Conservation (phyloP, 2,329 filamentous ascomycete genomes). For the Fusarium tuaranense region DNA sequence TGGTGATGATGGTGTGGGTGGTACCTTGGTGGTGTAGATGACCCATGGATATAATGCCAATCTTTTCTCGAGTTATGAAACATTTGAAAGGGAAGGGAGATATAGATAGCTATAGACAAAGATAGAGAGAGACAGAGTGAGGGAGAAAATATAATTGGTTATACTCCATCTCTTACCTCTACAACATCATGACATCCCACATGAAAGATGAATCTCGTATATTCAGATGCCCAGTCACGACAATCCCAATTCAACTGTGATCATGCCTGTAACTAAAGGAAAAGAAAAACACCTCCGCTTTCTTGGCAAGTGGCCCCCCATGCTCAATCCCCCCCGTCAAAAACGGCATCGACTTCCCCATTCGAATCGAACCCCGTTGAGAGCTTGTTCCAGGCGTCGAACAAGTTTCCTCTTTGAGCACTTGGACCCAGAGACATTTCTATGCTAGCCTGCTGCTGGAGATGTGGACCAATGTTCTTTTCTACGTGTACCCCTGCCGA, state of each 20-base stretch:
- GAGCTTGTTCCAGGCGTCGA: background rate
- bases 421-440: background rate
- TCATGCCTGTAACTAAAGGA: background rate
- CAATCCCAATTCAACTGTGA: background rate
- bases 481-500: constrained; percentile 14
- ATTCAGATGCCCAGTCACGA: background rate
- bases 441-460: background rate
- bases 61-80: background rate
- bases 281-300: constrained; percentile 3
- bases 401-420: background rate
- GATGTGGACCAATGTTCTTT: background rate
- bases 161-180: background rate
- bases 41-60: background rate
- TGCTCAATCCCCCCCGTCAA: background rate
- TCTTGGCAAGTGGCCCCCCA: constrained; percentile 19
- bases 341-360: constrained; percentile 26
- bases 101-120: background rate
- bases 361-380: constrained; percentile 16
- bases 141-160: background rate
- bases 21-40: background rate
- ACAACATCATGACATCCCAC: background rate
- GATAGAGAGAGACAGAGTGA: background rate
- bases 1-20: background rate
- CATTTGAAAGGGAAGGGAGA: background rate
- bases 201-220: background rate